These are phyloP conservation scores for Xylaria sp. DNA, from an alignment of 495 filamentous ascomycete genomes.

Conservation along the genomic window DNA sequence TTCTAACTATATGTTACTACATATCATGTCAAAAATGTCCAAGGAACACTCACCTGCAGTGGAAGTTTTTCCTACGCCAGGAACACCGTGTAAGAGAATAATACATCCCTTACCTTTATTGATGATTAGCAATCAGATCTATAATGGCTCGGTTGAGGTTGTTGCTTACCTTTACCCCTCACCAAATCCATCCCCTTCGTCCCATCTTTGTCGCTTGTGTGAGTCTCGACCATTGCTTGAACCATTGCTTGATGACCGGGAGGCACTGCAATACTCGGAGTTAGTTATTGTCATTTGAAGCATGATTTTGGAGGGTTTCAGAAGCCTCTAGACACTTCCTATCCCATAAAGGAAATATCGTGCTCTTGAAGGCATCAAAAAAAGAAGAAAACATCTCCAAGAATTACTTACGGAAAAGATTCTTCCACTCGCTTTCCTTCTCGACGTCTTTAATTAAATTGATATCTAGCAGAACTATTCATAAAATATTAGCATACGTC, in stretches of 20 bases:
- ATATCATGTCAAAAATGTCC: background rate
- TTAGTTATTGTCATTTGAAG: too few relatives aligned
- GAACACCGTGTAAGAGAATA: background rate
- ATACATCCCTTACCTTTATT: background rate
- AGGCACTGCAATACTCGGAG: too few relatives aligned
- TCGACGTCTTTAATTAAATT: background rate
- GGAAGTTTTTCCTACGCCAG: background rate
- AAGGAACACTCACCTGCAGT: background rate
- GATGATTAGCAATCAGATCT: background rate
- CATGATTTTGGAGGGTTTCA: too few relatives aligned
- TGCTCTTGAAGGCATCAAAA: too few relatives aligned
- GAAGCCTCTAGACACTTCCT: too few relatives aligned
- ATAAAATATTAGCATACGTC: background rate
- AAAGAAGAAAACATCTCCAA: too few relatives aligned
- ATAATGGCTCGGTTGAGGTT: background rate
- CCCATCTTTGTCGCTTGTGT: background rate
- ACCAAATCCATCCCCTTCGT: background rate
- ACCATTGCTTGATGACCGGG: background rate
- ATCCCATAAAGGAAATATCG: too few relatives aligned
- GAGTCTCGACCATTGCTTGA: background rate
- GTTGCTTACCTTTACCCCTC: background rate
- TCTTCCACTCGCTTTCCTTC: background rate
- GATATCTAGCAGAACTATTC: background rate
- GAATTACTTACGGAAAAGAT: too few relatives aligned
- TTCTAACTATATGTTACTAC: background rate